These are phyloP conservation scores for Mycena leptocephala DNA, from an alignment of 768 basidiomycete genomes.

Conservation along the genomic window DNA sequence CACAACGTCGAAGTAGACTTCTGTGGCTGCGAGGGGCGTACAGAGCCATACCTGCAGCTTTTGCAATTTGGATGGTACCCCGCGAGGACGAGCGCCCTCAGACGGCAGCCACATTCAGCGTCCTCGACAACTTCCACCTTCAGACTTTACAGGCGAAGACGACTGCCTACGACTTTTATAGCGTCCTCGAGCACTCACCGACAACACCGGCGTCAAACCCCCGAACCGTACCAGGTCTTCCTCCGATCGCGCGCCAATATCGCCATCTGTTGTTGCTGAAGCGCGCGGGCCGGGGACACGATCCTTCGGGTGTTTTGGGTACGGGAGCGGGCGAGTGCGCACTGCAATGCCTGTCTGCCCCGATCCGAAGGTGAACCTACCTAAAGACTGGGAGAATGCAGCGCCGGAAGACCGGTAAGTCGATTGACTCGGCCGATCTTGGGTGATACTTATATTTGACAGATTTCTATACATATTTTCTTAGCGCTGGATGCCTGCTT, in stretches of 20 bases:
- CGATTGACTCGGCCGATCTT: no score
- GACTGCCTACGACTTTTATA: constrained; percentile 48
- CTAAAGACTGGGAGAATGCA: constrained; percentile 29
- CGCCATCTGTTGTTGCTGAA: constrained; percentile 28
- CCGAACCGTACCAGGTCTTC: constrained; percentile 45
- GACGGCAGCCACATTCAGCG: constrained; percentile 44
- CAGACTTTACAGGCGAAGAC: constrained; percentile 48
- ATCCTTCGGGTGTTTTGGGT: neutral
- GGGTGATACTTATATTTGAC: neutral
- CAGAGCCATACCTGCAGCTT: constrained; percentile 42
- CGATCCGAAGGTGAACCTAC: constrained; percentile 32
- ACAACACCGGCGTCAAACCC: constrained; percentile 43
- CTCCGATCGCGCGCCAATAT: constrained; percentile 34
- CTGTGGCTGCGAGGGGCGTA: constrained; percentile 39
- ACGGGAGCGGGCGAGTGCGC: constrained; percentile 16
- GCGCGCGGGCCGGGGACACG: constrained; percentile 2
- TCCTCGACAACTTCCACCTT: constrained; percentile 44
- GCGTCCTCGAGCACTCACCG: constrained; percentile 35
- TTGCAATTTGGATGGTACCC: constrained; percentile 49
- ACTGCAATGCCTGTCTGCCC: constrained; percentile 41
- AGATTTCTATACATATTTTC: constrained; percentile 36
- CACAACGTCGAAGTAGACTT: constrained; percentile 24
- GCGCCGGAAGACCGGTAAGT: constrained; percentile 22
- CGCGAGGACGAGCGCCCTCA: constrained; percentile 47
- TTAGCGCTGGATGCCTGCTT: constrained; percentile 40